Evolutionary conservation across 2,329 filamentous ascomycete genomes (phyloP).

Genomic region (Cladosporium halotolerans): DNA sequence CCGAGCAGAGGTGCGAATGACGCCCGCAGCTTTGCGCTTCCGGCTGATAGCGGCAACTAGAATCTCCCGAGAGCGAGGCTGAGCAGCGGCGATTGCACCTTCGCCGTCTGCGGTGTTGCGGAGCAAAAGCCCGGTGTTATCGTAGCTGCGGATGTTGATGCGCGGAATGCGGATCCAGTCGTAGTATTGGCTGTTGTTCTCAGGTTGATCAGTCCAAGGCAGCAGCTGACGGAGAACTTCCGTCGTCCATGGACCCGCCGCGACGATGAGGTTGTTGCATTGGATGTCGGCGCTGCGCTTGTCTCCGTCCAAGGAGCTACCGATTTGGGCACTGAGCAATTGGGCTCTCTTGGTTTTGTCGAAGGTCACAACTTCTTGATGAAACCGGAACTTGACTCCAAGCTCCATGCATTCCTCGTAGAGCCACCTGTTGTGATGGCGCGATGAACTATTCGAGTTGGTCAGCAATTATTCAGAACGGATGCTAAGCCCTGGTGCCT

Average conservation of each 20-base stretch:
- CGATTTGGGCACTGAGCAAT: constrained; percentile 10
- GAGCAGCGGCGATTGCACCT: neutral
- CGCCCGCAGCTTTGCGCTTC: too few relatives aligned
- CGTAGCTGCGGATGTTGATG: neutral
- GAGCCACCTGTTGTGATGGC: constrained; percentile 14
- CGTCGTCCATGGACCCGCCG: constrained; percentile 19
- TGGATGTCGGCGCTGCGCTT: neutral
- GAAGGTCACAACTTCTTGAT: constrained; percentile 11
- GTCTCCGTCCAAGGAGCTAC: neutral
- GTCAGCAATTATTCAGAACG: neutral
- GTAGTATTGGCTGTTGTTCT: neutral
- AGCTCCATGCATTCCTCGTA: constrained; percentile 14
- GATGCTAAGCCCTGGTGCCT: too few relatives aligned
- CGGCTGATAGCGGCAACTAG: neutral
- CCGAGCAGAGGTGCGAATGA: too few relatives aligned
- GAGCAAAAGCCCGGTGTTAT: neutral
- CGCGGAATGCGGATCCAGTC: neutral
- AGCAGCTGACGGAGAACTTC: constrained; percentile 12
- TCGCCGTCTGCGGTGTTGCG: neutral
- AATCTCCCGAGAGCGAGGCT: neutral
- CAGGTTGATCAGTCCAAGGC: neutral
- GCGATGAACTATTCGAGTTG: constrained; percentile 8
- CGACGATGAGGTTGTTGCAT: constrained; percentile 21
- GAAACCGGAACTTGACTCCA: constrained; percentile 17
- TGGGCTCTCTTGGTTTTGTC: neutral